Evolutionary conservation across 2,329 filamentous ascomycete genomes (phyloP).

Genomic region (Penicillium sp.): DNA sequence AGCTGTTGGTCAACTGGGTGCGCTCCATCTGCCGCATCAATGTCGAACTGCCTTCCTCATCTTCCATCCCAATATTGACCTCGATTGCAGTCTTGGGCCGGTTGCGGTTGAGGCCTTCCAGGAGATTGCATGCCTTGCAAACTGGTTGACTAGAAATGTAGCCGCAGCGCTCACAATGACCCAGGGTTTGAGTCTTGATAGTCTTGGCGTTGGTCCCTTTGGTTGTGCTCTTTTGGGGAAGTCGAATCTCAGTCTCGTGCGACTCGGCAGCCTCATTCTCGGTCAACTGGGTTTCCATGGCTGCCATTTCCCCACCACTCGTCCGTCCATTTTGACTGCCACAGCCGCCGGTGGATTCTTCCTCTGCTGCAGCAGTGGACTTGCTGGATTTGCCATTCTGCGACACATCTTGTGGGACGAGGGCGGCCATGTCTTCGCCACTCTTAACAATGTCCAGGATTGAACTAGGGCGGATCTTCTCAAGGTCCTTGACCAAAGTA

Average conservation of each 20-base stretch:
- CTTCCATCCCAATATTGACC: conserved; percentile 47
- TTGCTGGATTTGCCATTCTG: conserved; percentile 33
- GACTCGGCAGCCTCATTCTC: conserved; percentile 64
- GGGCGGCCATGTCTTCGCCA: conserved; percentile 90
- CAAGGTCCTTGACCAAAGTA: conserved; percentile 90
- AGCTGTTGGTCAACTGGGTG: conserved; percentile 47
- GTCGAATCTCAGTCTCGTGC: conserved; percentile 69
- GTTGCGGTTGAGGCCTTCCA: conserved; percentile 87
- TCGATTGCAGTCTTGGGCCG: conserved; percentile 53
- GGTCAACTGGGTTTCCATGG: conserved; percentile 75
- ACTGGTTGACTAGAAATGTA: conserved; percentile 94
- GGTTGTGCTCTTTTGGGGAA: conserved; percentile 22
- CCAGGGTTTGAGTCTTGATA: conserved; percentile 62
- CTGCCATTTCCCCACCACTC: conserved; percentile 77
- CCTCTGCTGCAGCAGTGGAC: conserved; percentile 44
- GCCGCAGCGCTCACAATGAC: conserved; percentile 83
- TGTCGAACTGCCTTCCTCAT: conserved; percentile 57
- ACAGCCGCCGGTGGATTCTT: conserved; percentile 69
- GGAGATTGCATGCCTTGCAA: conserved; percentile 89
- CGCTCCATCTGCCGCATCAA: conserved; percentile 56
- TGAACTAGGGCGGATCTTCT: conserved; percentile 88
- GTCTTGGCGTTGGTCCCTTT: conserved; percentile 60
- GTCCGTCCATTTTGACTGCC: conserved; percentile 70
- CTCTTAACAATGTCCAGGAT: conserved; percentile 94
- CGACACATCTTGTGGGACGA: conserved; percentile 69